Base-by-base conservation (phyloP, 208 protist genomes). In the Crithidia fasciculata region DNA sequence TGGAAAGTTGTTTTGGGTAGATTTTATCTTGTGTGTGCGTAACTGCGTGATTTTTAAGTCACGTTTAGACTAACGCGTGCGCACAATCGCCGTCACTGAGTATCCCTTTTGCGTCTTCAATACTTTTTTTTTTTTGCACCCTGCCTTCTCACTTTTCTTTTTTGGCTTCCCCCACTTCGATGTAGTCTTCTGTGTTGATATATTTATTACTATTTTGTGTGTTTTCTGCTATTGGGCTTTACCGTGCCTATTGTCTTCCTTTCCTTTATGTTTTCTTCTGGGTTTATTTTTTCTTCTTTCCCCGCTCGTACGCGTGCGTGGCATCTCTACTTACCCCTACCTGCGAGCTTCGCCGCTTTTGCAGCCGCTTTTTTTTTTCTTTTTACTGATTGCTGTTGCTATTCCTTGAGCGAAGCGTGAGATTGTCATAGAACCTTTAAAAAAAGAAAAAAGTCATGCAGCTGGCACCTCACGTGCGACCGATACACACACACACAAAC, bases 221-320 rank as follows among this genome's bases (percentile, higher is more conserved):
- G 12, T 57, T 72, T 47, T 28, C 28, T 28, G 28, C 28, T 28
- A 28, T 28, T 28, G 28, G 28, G 28, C 28, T 28, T 28, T 28
- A 28, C 28, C 28, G 28, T 28, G 28, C 28, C 1, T 28, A 28
- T 28, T 1, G 0, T 28, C 28, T 52, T 10, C 58, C 28, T 67
- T 10, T 54, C 73, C 59, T 54, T 78, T 44, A 57, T 75, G 61
- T 65, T 44, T 58, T 72, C 76, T 75, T 61, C 70, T 68, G 58
- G 57, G 55, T 66, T 43, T 82, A 36, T 72, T 8, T 61, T 66
- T 54, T 40, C 19, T 28, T 56, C 0, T 73, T 71, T 77, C 43
- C 56, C 19, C 56, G 28, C 28, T 28, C 28, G 28, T 28, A 28
- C 28, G 28, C 28, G 28, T 28, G 28, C 28, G 28, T 28, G 28